phyloP scores from a whole-genome alignment of 2,329 filamentous ascomycete genomes.

The Coniochaeta prunicola region DNA sequence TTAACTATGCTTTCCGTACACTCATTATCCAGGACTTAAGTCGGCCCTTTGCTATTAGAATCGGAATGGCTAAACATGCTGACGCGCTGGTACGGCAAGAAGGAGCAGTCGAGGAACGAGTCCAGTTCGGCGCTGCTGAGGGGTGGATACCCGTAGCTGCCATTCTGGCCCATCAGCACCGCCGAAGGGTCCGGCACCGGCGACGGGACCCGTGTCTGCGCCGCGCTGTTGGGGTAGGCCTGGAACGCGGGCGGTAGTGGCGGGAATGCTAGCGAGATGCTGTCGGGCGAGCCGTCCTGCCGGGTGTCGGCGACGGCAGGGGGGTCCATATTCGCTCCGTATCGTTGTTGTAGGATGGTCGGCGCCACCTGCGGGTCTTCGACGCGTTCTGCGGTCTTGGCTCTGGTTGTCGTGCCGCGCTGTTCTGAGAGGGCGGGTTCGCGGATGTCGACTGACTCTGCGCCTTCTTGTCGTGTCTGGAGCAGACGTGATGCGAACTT shows the following conservation, averaged over 20 bases:
- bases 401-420: conserved; percentile 6
- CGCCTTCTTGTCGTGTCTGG: conserved; percentile 18
- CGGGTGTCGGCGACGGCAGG: conserved; percentile 4
- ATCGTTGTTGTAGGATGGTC: too few relatives aligned
- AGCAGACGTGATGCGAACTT: conserved; percentile 24
- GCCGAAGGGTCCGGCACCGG: conserved; percentile 1
- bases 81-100: conserved; percentile 15
- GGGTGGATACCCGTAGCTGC: background rate
- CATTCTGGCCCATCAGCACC: background rate
- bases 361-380: too few relatives aligned
- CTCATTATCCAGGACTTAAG: background rate
- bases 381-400: background rate
- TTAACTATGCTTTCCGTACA: background rate
- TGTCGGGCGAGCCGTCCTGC: conserved; percentile 16
- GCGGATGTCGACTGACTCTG: conserved; percentile 21
- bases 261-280: conserved; percentile 24
- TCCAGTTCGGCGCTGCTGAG: conserved; percentile 11
- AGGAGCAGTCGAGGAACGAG: conserved; percentile 16
- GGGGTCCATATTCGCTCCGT: background rate
- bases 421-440: conserved; percentile 23
- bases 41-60: conserved; percentile 2
- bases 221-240: conserved; percentile 8
- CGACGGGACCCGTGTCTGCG: conserved; percentile 8
- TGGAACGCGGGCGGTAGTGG: conserved; percentile 23
- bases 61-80: conserved; percentile 15